Base-by-base conservation (phyloP, 1,139 yeast genomes). In the Zygosaccharomyces sapae region DNA sequence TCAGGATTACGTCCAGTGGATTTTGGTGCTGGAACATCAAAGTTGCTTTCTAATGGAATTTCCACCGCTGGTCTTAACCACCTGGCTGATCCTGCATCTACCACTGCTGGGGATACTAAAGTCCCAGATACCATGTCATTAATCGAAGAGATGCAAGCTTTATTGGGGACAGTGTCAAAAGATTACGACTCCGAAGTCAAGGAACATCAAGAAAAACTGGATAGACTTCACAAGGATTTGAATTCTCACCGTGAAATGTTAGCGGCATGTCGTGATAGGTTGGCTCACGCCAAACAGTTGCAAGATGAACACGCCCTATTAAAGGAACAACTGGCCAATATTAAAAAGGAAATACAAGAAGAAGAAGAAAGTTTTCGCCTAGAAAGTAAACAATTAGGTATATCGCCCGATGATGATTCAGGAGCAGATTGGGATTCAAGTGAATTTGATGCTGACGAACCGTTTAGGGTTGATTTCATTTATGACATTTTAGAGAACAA, bases 1-100 rank as follows among this genome's bases (percentile, higher is more conserved):
- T 84, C 90, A 5, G 96, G 96, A 0, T 75, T 89, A 30, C 79
- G 86, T 51, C 95, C 98, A 2, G 70, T 75, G 12, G 97, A 92
- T 69, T 92, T 86, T 66, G 96, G 95, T 44, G 67, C 65, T 31
- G 61, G 61, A 37, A 54, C 58, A 13, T 50, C 58, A 31, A 54
- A 53, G 44, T 41, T 56, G 33, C 46, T 46, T 36, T 39, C 44
- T 10, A 46, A 49, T 19, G 50, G 52, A 20, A 38, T 38, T 7
- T 42, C 48, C 10, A 33, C 41, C 34, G 20, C 41, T 29, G 40
- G 36, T 33, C 24, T 29, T 3, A 45, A 35, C 20, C 47, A 45
- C 18, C 36, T 46, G 8, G 42, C 40, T 4, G 46, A 37, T 8
- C 31, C 40, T 4, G 22, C 41, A n/a, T 35, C 45, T 6, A 47